A percentile compares a stretch with the other conserved stretches of the same genome.
phyloP scores from a whole-genome alignment of 106 monocot species.

The Cymbidium sinense region DNA sequence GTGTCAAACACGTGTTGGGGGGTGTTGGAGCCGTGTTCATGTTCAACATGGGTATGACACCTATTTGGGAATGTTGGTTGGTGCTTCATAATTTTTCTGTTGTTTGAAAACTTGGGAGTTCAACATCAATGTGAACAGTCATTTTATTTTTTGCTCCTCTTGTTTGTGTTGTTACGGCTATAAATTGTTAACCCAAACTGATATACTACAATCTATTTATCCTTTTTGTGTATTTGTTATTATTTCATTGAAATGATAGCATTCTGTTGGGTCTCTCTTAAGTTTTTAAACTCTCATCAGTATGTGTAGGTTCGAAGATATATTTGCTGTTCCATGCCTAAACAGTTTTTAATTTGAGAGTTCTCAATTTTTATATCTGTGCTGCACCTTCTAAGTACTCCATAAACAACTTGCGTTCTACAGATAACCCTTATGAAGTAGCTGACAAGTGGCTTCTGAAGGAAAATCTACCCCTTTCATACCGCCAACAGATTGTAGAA shows the following conservation, averaged over 20 bases:
- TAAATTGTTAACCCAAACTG: not conserved
- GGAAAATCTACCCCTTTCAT: constrained; percentile 79
- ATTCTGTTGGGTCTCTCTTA: not conserved
- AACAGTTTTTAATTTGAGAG: not conserved
- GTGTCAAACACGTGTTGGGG: no score
- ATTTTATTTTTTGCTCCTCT: not conserved
- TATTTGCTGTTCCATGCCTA: not conserved
- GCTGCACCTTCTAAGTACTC: not conserved
- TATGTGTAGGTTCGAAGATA: not conserved
- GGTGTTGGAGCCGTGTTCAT: no score
- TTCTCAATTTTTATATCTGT: not conserved
- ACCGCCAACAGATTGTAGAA: constrained; percentile 89
- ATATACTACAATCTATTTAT: not conserved
- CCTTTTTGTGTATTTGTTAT: no score
- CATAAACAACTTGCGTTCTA: constrained; percentile 4
- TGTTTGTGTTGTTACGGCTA: not conserved
- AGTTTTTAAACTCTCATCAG: not conserved
- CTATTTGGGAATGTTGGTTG: no score
- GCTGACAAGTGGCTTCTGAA: constrained; percentile 97
- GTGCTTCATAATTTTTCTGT: no score
- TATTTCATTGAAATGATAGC: no score
- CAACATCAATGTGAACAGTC: not conserved
- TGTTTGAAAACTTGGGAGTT: not conserved
- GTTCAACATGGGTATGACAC: no score
- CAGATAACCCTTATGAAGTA: constrained; percentile 81